phyloP scores from a whole-genome alignment of 2,329 filamentous ascomycete species.

The Magnaporthiopsis incrustans region DNA sequence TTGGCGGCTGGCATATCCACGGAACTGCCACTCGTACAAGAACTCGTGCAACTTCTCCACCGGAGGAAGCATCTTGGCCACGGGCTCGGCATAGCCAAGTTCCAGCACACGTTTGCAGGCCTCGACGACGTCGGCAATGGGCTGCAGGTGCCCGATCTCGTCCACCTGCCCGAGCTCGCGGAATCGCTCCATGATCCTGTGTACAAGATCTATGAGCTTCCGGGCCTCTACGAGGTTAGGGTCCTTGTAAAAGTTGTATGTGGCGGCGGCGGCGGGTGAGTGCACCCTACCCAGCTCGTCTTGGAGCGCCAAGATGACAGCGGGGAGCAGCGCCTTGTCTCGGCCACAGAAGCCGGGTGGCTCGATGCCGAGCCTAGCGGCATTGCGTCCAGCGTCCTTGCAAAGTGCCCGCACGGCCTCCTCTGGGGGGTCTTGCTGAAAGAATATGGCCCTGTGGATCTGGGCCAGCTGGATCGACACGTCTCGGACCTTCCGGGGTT shows the following conservation, averaged over 20 bases:
- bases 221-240: conserved; percentile 68
- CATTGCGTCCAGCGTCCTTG: conserved; percentile 14
- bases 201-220: conserved; percentile 61
- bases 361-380: background rate
- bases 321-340: conserved; percentile 54
- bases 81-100: conserved; percentile 70
- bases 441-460: conserved; percentile 49
- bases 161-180: conserved; percentile 58
- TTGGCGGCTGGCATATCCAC: conserved; percentile 73
- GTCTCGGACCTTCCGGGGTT: conserved; percentile 33
- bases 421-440: conserved; percentile 30
- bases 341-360: conserved; percentile 18
- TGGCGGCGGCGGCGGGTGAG: conserved; percentile 17
- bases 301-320: conserved; percentile 56
- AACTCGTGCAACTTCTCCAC: conserved; percentile 80
- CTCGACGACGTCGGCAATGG: conserved; percentile 65
- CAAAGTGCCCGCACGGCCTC: conserved; percentile 36
- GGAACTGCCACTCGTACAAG: conserved; percentile 88
- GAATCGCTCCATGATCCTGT: conserved; percentile 65
- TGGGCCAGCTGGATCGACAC: conserved; percentile 54
- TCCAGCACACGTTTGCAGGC: conserved; percentile 69
- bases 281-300: conserved; percentile 37
- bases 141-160: conserved; percentile 66
- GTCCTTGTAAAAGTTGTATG: conserved; percentile 87
- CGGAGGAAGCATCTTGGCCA: conserved; percentile 78